phyloP scores from a whole-genome alignment of 106 monocot genomes.

The Iris macrosiphon region DNA sequence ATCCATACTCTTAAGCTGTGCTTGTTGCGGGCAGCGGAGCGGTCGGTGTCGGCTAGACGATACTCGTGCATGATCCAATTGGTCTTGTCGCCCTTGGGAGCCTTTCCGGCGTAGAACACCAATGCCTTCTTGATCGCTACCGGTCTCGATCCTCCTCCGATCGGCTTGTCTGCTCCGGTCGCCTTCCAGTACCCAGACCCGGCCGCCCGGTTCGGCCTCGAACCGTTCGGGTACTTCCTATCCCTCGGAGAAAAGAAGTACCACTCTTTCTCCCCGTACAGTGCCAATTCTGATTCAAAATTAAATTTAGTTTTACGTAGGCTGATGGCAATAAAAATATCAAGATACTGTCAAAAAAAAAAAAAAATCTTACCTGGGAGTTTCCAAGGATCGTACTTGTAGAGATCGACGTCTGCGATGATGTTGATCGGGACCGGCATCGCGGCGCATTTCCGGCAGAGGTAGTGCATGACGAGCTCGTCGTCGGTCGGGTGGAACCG shows the following conservation, averaged over 20 bases:
- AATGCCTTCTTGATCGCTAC: conserved; percentile 80
- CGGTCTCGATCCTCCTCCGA: conserved; percentile 44
- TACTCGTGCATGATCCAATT: conserved; percentile 99
- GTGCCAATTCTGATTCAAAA: conserved; percentile 57
- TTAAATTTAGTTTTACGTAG: no score
- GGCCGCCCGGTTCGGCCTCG: conserved; percentile 77
- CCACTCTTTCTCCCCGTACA: conserved; percentile 73
- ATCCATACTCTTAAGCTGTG: conserved; percentile 53
- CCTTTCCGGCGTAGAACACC: conserved; percentile 82
- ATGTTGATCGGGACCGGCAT: conserved; percentile 47
- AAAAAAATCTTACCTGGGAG: conserved; percentile 42
- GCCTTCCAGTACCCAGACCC: conserved; percentile 94
- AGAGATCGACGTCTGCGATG: conserved; percentile 79
- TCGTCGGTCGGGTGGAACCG: conserved; percentile 90
- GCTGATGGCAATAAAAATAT: no score
- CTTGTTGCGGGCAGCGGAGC: conserved; percentile 47
- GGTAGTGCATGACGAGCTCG: conserved; percentile 74
- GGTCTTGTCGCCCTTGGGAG: conserved; percentile 75
- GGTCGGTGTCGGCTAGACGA: conserved; percentile 66
- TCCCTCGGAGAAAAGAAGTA: conserved; percentile 80
- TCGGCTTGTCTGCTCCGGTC: conserved; percentile 80
- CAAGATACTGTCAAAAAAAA: no score
- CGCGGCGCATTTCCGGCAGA: conserved; percentile 54
- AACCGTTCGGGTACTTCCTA: conserved; percentile 79
- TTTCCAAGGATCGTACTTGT: conserved; percentile 71